Base-by-base conservation (phyloP, 177 flowering plant species). In the Tripterygium wilfordii region DNA sequence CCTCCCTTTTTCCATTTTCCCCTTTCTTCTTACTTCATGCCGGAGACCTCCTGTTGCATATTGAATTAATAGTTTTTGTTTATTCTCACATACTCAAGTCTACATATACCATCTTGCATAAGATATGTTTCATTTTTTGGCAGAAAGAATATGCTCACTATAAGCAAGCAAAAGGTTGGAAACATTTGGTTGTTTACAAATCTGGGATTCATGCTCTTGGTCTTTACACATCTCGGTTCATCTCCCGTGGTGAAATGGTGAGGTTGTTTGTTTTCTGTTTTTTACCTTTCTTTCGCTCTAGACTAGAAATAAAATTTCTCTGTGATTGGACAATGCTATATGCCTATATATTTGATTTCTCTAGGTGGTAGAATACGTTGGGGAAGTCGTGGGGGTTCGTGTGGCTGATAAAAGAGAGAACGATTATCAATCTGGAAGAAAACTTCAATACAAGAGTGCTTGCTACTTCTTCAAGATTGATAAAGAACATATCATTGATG, bases 141-240 rank as follows among this genome's bases (percentile, higher is more conserved):
- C 77, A 83, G 90, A 83, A 79, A 55, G 90, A 80, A 51, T 83
- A 79, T 68, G 63, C 69, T 47, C 80, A 80, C 38, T 80, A 77
- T 51, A 83, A 76, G 47, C 83, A 77, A 50, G 63, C 80, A n/a
- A 77, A 68, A 62, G 78, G 79, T 29, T 79, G 86, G 90, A 74
- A 70, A 43, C 66, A 72, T 56, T 64, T 83, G 64, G 90, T 83
- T 10, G 86, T 83, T 13, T 83, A 83, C 63, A 83, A 83, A 58
- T 83, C 90, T 42, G 84, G 78, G 51, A 83, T 83, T 33, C 90
- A 83, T 72, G 90, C 75, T 23, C 83, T 83, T 55, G 90, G 90
- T 56, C 90, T 83, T 40, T 83, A 83, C 70, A 83, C 90, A 28
- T 79, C 83, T 49, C 72, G 61, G 44, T 78, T 77, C 70, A 77